Conservation (phyloP, 805 yeast genomes). For the Ogataea trehaloabstinens region DNA sequence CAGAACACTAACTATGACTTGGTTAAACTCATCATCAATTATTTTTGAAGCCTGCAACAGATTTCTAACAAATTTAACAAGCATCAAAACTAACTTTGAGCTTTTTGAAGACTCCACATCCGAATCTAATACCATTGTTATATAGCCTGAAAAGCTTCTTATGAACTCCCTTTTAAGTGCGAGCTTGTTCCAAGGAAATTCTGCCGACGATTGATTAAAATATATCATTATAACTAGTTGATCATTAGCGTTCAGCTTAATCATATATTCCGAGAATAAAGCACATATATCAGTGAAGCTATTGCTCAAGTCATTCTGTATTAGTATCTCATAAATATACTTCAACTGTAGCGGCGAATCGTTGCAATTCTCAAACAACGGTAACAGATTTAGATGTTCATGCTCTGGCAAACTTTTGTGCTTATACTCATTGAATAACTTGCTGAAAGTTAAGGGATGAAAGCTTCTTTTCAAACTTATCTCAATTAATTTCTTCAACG, state of each 20-base stretch:
- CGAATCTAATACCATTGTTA: slow-evolving; percentile 5
- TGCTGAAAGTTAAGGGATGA: slow-evolving; percentile 26
- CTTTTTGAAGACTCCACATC: slow-evolving; percentile 4
- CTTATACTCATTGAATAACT: slow-evolving; percentile 27
- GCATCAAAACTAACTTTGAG: slow-evolving; percentile 19
- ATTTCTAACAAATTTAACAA: slow-evolving; percentile 22
- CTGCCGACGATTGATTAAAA: slow-evolving; percentile 24
- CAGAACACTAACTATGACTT: slow-evolving; percentile 13
- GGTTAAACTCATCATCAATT: slow-evolving; percentile 16
- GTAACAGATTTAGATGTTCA: slow-evolving; percentile 15
- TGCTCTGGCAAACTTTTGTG: slow-evolving; percentile 14
- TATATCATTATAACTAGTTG: slow-evolving; percentile 24
- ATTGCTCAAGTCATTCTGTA: slow-evolving; percentile 25
- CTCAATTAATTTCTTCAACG: slow-evolving; percentile 19
- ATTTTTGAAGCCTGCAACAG: slow-evolving; percentile 15
- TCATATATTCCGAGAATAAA: slow-evolving; percentile 20
- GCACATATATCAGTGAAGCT: slow-evolving; percentile 23
- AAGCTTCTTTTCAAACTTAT: slow-evolving; percentile 22
- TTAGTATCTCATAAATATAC: slow-evolving; percentile 28
- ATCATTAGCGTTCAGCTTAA: slow-evolving; percentile 13
- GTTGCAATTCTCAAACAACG: slow-evolving; percentile 19
- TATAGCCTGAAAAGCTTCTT: slow-evolving; percentile 14
- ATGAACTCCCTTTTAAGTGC: slow-evolving; percentile 13
- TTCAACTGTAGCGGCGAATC: slow-evolving; percentile 21
- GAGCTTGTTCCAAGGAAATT: slow-evolving; percentile 25